A percentile compares a stretch with the other conserved stretches of the same genome.
Conservation (phyloP, 331 rosid species). For the Acacia pycnantha region DNA sequence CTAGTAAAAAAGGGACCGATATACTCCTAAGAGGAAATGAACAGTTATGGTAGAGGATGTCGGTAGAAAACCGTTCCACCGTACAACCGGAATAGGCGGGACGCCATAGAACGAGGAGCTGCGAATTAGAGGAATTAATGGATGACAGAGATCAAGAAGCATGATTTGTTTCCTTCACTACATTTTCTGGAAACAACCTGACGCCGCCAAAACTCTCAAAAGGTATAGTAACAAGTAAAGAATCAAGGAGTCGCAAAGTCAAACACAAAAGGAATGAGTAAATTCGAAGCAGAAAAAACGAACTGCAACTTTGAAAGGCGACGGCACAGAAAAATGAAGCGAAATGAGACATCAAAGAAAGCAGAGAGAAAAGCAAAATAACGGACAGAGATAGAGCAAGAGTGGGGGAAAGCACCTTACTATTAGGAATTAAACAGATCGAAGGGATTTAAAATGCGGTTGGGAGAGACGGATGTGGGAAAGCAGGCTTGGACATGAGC, state of each 20-base stretch:
- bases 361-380: constrained; percentile 4
- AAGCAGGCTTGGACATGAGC: constrained; percentile 29
- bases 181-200: neutral
- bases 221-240: neutral
- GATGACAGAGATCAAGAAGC: constrained; percentile 1
- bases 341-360: neutral
- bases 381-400: constrained; percentile 6
- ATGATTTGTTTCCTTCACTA: neutral
- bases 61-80: neutral
- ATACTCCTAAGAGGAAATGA: neutral
- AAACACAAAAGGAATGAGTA: neutral
- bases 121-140: neutral
- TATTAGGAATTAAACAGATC: constrained; percentile 32
- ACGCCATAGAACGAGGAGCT: neutral
- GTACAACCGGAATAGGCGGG: neutral
- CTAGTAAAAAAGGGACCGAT: neutral
- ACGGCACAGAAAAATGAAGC: constrained; percentile 17
- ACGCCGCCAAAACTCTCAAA: neutral
- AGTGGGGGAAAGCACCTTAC: constrained; percentile 38
- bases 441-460: constrained; percentile 44
- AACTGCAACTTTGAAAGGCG: neutral
- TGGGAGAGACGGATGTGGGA: constrained; percentile 29
- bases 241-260: neutral
- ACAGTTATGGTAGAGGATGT: neutral
- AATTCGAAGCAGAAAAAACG: neutral